Evolutionary conservation across 345 rosid genomes (phyloP).

Genomic region (Aquilaria sinensis): DNA sequence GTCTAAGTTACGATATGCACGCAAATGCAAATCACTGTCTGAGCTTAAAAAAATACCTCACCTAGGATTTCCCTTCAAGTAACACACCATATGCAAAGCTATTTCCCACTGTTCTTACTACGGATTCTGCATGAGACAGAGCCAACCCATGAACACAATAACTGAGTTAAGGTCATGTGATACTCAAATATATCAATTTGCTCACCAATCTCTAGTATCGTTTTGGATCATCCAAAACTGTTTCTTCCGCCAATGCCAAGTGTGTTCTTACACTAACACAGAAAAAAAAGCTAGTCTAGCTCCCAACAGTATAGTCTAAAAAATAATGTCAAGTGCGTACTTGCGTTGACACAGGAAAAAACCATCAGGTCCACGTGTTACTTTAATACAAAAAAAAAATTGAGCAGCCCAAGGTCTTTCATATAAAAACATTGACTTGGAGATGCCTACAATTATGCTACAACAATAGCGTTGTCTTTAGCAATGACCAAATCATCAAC

Average conservation of each 20-base stretch:
- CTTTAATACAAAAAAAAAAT: neutral
- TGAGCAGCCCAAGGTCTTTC: constrained; percentile 1
- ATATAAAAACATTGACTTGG: neutral
- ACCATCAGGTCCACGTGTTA: neutral
- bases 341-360: neutral
- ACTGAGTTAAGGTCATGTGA: neutral
- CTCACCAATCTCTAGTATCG: constrained; percentile 5
- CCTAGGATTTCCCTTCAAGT: neutral
- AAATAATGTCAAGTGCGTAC: constrained; percentile 1
- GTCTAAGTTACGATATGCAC: neutral
- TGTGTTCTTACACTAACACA: neutral
- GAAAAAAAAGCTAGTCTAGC: neutral
- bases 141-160: neutral
- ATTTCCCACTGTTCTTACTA: neutral
- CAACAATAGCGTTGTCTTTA: neutral
- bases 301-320: neutral
- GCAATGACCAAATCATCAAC: constrained; percentile 16
- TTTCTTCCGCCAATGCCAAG: neutral
- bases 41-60: neutral
- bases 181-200: constrained; percentile 2
- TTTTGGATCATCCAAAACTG: neutral
- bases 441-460: neutral
- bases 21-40: neutral
- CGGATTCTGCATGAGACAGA: constrained; percentile 7
- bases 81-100: neutral